phyloP scores from a whole-genome alignment of 345 rosid species.

The Linum tenue region DNA sequence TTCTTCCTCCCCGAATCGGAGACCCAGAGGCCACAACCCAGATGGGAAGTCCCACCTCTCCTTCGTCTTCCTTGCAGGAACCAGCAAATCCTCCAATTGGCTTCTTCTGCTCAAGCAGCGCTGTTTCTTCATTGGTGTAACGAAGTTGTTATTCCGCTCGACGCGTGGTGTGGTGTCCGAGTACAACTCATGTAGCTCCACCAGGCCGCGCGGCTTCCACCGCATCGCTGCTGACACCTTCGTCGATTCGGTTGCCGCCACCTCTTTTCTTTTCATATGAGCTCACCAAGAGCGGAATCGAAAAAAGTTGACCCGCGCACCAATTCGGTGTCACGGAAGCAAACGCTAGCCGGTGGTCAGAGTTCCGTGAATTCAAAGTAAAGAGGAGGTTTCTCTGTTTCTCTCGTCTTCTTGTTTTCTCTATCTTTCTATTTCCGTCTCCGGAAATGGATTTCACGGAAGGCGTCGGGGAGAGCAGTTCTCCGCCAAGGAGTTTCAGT shows the following conservation, averaged over 20 bases:
- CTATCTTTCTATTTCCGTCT: not conserved
- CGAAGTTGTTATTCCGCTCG: not conserved
- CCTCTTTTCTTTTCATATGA: not conserved
- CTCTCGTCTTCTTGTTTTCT: not conserved
- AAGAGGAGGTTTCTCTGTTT: not conserved
- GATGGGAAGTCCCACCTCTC: too few relatives aligned
- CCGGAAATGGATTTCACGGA: conserved; percentile 60
- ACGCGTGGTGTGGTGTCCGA: not conserved
- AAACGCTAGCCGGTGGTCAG: too few relatives aligned
- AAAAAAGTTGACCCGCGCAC: too few relatives aligned
- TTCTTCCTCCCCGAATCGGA: too few relatives aligned
- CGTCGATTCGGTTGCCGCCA: not conserved
- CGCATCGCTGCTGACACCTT: not conserved
- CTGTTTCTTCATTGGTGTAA: too few relatives aligned
- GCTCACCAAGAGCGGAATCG: too few relatives aligned
- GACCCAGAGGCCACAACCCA: too few relatives aligned
- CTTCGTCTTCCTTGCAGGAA: too few relatives aligned
- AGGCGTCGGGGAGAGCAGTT: conserved; percentile 74
- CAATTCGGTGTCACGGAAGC: too few relatives aligned
- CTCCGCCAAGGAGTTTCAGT: conserved; percentile 47
- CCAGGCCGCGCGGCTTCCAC: too few relatives aligned
- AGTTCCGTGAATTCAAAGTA: not conserved
- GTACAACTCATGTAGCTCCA: not conserved
- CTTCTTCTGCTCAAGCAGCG: too few relatives aligned
- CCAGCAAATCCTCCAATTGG: too few relatives aligned